Conservation (phyloP, 2,329 filamentous ascomycete species). For the Colletotrichum cuscutae region DNA sequence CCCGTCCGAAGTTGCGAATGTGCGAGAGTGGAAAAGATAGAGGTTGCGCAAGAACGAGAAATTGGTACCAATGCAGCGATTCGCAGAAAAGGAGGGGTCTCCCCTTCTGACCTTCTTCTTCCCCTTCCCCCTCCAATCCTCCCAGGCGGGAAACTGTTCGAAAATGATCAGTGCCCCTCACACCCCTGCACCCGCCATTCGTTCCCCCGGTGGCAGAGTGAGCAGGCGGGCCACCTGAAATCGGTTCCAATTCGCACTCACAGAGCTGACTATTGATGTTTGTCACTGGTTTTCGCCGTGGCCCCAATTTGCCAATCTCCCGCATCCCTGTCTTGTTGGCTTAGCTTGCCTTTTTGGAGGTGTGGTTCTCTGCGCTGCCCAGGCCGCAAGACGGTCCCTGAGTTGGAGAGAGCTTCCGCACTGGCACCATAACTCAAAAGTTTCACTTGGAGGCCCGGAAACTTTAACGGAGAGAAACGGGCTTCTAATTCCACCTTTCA, state of each 20-base stretch:
- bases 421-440: background rate
- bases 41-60: background rate
- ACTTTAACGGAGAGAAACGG: no score
- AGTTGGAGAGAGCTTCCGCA: background rate
- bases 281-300: background rate
- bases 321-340: background rate
- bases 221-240: background rate
- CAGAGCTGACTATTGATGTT: background rate
- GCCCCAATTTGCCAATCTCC: background rate
- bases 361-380: background rate
- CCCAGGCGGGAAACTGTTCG: background rate
- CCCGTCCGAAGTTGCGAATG: constrained; percentile 1
- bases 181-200: background rate
- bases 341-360: background rate
- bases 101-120: background rate
- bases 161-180: background rate
- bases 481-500: background rate
- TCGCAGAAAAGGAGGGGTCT: constrained; percentile 14
- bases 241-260: background rate
- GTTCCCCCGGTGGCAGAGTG: background rate
- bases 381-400: background rate
- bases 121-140: background rate
- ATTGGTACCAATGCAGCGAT: background rate
- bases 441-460: background rate
- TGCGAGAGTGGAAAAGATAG: constrained; percentile 3